A percentile compares a stretch with the other conserved stretches of the same genome.
Evolutionary conservation across 177 flowering plant species (phyloP).

Genomic region (Vitis hybrid): DNA sequence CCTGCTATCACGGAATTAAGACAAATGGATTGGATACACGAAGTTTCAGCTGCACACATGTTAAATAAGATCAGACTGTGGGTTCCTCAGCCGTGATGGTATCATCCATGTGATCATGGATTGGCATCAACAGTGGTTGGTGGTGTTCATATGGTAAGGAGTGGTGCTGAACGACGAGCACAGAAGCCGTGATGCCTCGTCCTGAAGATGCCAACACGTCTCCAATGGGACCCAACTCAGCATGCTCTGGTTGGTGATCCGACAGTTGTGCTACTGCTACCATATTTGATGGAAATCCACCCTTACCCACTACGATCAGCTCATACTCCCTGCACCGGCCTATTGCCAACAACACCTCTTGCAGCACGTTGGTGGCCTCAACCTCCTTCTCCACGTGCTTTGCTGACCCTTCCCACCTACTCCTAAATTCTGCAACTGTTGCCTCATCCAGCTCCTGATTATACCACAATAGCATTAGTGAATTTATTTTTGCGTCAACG

Average conservation of each 20-base stretch:
- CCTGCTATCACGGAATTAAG: no score
- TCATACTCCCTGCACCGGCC: slow-evolving; percentile 22
- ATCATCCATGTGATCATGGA: no score
- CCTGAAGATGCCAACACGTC: slow-evolving; percentile 22
- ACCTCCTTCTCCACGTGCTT: slow-evolving; percentile 11
- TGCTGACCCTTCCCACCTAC: slow-evolving; percentile 1
- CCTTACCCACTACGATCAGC: slow-evolving; percentile 21
- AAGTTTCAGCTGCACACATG: no score
- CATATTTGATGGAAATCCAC: slow-evolving; percentile 10
- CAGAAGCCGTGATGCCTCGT: slow-evolving; percentile 7
- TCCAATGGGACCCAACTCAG: slow-evolving; percentile 26
- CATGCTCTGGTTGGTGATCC: slow-evolving; percentile 13
- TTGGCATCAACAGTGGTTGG: no score
- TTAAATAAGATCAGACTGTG: no score
- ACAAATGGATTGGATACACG: no score
- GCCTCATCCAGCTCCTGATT: slow-evolving; percentile 19
- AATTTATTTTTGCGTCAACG: no score
- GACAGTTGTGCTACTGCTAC: slow-evolving; percentile 5
- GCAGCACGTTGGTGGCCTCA: neutral
- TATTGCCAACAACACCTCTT: slow-evolving; percentile 13
- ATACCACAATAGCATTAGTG: no score
- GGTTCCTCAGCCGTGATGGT: no score
- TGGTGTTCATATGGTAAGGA: neutral
- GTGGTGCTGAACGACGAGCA: slow-evolving; percentile 21
- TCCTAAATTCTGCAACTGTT: slow-evolving; percentile 9